These are phyloP conservation scores for Apodospora peruviana DNA, from an alignment of 495 filamentous ascomycete species.

Conservation along the genomic window DNA sequence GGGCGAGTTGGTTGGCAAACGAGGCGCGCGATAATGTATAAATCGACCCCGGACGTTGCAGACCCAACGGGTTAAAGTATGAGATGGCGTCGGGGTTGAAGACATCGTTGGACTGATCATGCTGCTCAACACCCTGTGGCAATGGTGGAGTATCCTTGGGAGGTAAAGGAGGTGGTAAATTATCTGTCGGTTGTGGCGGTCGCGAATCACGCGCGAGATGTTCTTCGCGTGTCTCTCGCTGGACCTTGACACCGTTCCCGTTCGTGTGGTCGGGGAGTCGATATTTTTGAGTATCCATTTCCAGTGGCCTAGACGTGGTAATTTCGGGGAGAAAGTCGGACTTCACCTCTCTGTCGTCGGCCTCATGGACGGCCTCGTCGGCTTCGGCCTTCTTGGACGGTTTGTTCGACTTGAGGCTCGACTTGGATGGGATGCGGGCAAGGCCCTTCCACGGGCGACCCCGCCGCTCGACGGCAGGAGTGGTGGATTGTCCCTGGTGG, in stretches of 20 bases:
- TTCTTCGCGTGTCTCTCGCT: conserved; percentile 44
- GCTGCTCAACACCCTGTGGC: conserved; percentile 10
- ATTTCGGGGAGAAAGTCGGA: conserved; percentile 41
- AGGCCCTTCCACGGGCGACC: conserved; percentile 61
- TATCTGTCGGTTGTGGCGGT: conserved; percentile 26
- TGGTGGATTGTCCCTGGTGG: conserved; percentile 49
- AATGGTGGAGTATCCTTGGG: conserved; percentile 45
- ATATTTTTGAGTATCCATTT: conserved; percentile 61
- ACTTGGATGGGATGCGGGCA: conserved; percentile 32
- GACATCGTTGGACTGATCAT: conserved; percentile 17
- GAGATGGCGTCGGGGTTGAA: conserved; percentile 37
- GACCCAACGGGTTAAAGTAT: conserved; percentile 49
- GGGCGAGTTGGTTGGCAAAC: conserved; percentile 84
- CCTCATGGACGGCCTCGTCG: conserved; percentile 14
- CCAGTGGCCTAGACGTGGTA: conserved; percentile 31
- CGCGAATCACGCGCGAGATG: conserved; percentile 44
- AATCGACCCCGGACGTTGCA: conserved; percentile 67
- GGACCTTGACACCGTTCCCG: conserved; percentile 55
- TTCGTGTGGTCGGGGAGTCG: conserved; percentile 56
- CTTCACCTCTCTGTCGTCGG: conserved; percentile 6
- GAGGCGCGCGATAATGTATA: conserved; percentile 86
- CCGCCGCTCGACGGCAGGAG: conserved; percentile 48
- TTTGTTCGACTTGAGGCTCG: conserved; percentile 27
- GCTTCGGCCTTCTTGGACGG: conserved; percentile 10
- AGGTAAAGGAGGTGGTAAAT: conserved; percentile 30